Base-by-base conservation (phyloP, 331 rosid genomes). In the Rhamnella rubrinervis region DNA sequence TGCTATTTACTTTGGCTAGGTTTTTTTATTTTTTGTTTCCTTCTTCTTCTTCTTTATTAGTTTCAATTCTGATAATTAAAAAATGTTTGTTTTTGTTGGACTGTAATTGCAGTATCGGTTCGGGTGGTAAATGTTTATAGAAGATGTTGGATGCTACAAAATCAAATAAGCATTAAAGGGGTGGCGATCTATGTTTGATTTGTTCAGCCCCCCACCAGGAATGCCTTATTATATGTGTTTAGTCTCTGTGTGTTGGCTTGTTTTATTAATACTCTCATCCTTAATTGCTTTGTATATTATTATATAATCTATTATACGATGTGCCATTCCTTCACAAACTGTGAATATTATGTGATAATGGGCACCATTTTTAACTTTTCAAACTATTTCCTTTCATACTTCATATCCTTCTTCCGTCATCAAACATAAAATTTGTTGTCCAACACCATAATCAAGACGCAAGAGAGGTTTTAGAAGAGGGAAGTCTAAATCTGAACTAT, bases 31-130 rank as follows among this genome's bases (percentile, higher is more conserved):
- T n/a, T n/a, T n/a, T n/a, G n/a, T n/a, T 23, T 23, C 1, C 23
- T 23, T 23, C 1, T 23, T 23, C 23, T 35, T 26, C 59, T 55
- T 20, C 56, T n/a, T 72, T 39, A 40, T 64, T 53, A 63, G 63
- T 68, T 37, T 55, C 72, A 59, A 59, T 73, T 59, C 52, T 60
- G 3, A 44, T 6, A 39, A 18, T 63, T 63, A 25, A 44, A 13
- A 26, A 25, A 47, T 66, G n/a, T 10, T 4, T 71, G 67, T 80
- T 18, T 31, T 52, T 73, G 59, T 75, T 67, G 75, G 66, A 70
- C 58, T 82, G 39, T 71, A 37, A 74, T 77, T 81, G 88, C 96
- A 87, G 98, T 77, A 71, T 68, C 85, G 76, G n/a, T 92, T 88
- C 82, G 74, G 59, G 55, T 83, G 97, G 96, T 88, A 77, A 85